Evolutionary conservation across 164 flowering plant genomes (phyloP).

Genomic region (Sedum album): DNA sequence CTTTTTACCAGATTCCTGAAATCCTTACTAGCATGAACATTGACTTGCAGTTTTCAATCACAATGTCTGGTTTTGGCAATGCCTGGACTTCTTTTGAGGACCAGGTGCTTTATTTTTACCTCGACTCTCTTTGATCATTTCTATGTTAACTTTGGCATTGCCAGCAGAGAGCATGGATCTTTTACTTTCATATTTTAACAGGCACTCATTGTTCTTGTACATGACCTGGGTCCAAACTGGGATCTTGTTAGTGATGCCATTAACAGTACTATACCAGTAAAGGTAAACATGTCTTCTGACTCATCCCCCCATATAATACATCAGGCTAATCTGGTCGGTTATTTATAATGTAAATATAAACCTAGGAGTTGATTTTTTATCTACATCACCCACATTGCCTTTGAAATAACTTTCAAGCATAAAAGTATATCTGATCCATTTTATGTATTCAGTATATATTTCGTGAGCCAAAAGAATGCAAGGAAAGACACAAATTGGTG

Average conservation of each 20-base stretch:
- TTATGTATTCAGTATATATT: constrained; percentile 51
- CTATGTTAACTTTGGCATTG: not conserved
- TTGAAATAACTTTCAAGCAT: not conserved
- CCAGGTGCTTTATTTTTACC: constrained; percentile 38
- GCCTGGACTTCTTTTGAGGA: constrained; percentile 87
- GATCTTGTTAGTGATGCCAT: constrained; percentile 96
- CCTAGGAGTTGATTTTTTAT: not conserved
- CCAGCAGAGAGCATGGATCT: not conserved
- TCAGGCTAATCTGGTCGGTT: not conserved
- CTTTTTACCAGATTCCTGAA: not conserved
- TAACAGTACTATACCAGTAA: constrained; percentile 72
- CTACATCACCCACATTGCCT: not conserved
- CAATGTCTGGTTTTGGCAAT: constrained; percentile 58
- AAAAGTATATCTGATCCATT: not conserved
- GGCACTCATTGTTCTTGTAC: constrained; percentile 98
- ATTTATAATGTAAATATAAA: not conserved
- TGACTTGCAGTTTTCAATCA: constrained; percentile 49
- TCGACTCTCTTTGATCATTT: not conserved
- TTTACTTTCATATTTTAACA: constrained; percentile 16
- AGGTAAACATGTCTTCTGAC: constrained; percentile 34
- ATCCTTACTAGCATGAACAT: constrained; percentile 8
- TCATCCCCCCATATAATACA: too few species aligned
- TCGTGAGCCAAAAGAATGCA: constrained; percentile 87
- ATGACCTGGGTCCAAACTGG: constrained; percentile 99
- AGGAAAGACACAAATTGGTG: constrained; percentile 72